These are phyloP conservation scores for Hyaloperonospora arabidopsidis DNA, from an alignment of 352 stramenopile species.

Conservation along the genomic window DNA sequence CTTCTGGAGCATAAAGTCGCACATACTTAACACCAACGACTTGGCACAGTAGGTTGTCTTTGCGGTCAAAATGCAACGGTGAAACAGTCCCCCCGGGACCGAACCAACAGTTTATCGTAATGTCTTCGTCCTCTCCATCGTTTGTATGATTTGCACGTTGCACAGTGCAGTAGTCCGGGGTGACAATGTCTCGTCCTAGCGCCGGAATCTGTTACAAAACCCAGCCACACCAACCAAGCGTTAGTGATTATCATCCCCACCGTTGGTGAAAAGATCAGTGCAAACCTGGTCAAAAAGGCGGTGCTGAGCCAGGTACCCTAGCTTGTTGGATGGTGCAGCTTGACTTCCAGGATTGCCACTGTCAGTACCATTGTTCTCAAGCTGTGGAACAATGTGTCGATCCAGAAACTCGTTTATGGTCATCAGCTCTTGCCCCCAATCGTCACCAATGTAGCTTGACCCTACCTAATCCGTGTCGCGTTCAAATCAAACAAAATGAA, in stretches of 20 bases:
- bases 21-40: conserved; percentile 82
- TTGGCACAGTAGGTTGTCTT: conserved; percentile 87
- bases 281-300: conserved; percentile 86
- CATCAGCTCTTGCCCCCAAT: conserved; percentile 77
- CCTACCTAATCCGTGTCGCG: conserved; percentile 37
- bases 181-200: conserved; percentile 74
- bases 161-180: conserved; percentile 84
- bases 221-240: conserved; percentile 1
- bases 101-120: conserved; percentile 86
- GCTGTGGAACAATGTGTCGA: conserved; percentile 32
- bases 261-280: not conserved
- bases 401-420: conserved; percentile 76
- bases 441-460: conserved; percentile 71
- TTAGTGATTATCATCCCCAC: conserved; percentile 10
- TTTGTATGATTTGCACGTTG: conserved; percentile 33
- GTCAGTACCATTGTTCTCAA: not conserved
- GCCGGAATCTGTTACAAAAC: conserved; percentile 54
- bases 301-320: conserved; percentile 85
- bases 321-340: conserved; percentile 1
- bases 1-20: conserved; percentile 57
- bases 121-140: conserved; percentile 47
- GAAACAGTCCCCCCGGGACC: conserved; percentile 73
- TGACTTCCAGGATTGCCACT: conserved; percentile 1
- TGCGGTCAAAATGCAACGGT: conserved; percentile 83
- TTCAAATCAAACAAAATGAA: not conserved